Percentiles rank a stretch among this genome's conserved stretches.
These are phyloP conservation scores for Colletotrichum lini DNA, from an alignment of 2,329 filamentous ascomycete genomes.

Conservation along the genomic window DNA sequence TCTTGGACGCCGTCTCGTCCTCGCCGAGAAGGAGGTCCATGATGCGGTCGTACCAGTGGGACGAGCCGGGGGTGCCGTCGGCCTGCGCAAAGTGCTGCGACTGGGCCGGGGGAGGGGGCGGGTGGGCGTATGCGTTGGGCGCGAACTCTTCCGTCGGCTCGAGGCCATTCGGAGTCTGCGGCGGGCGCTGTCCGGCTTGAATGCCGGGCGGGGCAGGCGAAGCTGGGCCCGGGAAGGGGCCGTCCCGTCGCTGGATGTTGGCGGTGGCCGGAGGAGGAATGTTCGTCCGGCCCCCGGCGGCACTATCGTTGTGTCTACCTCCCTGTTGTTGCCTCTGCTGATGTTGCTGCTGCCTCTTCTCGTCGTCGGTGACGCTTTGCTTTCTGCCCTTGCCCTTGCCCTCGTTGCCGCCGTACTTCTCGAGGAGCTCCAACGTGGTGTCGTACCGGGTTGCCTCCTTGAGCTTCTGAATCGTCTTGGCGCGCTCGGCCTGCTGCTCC, in stretches of 20 bases:
- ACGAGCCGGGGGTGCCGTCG: slow-evolving; percentile 39
- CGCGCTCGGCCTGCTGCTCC: slow-evolving; percentile 82
- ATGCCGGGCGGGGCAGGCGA: slow-evolving; percentile 46
- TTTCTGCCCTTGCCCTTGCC: slow-evolving; percentile 57
- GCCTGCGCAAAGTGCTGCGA: slow-evolving; percentile 40
- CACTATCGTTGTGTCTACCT: slow-evolving; percentile 44
- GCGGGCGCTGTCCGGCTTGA: slow-evolving; percentile 42
- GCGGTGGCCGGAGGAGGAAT: slow-evolving; percentile 74
- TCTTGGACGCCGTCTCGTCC: slow-evolving; percentile 93
- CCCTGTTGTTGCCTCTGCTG: slow-evolving; percentile 26
- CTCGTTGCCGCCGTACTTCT: slow-evolving; percentile 88
- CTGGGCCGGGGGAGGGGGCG: slow-evolving; percentile 45
- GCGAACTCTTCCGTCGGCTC: slow-evolving; percentile 77
- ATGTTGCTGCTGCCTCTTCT: slow-evolving; percentile 49
- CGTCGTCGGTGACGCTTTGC: slow-evolving; percentile 46
- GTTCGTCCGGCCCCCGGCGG: slow-evolving; percentile 57
- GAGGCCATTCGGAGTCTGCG: slow-evolving; percentile 48
- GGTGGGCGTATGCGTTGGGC: slow-evolving; percentile 74
- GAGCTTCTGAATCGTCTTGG: slow-evolving; percentile 91
- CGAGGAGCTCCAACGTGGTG: slow-evolving; percentile 90
- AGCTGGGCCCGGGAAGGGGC: slow-evolving; percentile 47
- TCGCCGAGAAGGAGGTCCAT: slow-evolving; percentile 94
- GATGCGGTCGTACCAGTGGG: slow-evolving; percentile 95
- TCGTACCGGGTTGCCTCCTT: slow-evolving; percentile 97
- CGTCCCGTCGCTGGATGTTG: slow-evolving; percentile 66